Evolutionary conservation across 2,329 filamentous ascomycete genomes (phyloP).

Genomic region (Colletotrichum coccodes): DNA sequence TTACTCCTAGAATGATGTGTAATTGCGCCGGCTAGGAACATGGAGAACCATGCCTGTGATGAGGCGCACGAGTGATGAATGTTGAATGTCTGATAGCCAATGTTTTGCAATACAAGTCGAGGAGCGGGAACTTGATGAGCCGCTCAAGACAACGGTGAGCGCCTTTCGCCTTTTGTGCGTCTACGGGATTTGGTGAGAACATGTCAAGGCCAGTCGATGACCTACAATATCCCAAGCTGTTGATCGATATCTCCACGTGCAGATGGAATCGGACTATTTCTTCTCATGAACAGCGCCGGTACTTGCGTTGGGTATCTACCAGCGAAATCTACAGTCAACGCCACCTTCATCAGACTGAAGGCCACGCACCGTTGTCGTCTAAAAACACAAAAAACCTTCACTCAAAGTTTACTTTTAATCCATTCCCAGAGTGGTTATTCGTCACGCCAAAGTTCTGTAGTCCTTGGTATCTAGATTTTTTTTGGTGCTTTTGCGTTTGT

Average conservation of each 20-base stretch:
- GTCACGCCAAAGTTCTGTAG: background rate
- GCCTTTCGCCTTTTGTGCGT: no score
- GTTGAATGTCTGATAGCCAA: constrained; percentile 8
- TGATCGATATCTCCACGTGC: no score
- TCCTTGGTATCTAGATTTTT: background rate
- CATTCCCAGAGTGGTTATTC: background rate
- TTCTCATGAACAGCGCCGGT: background rate
- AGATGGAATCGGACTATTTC: background rate
- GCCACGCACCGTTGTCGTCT: background rate
- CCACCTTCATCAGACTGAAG: background rate
- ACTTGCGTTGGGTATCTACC: constrained; percentile 21
- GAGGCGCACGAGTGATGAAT: constrained; percentile 11
- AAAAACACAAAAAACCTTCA: background rate
- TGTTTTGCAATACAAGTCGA: constrained; percentile 15
- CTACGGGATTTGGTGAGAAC: no score
- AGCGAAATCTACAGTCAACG: background rate
- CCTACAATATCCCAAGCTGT: no score
- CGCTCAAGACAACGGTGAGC: no score
- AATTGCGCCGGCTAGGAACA: background rate
- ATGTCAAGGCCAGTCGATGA: no score
- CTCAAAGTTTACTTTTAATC: background rate
- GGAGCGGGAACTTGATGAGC: background rate
- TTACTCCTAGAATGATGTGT: background rate
- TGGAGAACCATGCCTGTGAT: background rate
- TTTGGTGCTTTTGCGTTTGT: background rate